These are phyloP conservation scores for Allium cepa DNA, from an alignment of 106 monocot genomes.

Conservation along the genomic window DNA sequence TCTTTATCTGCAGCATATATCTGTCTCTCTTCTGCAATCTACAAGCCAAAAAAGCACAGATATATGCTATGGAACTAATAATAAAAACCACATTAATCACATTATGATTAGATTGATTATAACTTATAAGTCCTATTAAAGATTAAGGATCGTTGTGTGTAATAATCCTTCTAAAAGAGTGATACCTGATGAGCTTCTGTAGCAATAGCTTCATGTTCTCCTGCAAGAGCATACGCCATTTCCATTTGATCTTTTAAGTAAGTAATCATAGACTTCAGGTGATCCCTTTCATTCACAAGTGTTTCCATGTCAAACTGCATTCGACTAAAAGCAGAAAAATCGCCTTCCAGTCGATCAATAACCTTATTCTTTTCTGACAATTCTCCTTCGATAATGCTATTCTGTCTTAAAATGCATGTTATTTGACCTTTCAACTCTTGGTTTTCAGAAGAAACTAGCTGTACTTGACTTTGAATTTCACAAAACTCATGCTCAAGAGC, in stretches of 20 bases:
- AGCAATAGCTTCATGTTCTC: slow-evolving; percentile 88
- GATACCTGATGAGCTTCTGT: slow-evolving; percentile 68
- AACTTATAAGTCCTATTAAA: too few species aligned
- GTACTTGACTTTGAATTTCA: slow-evolving; percentile 18
- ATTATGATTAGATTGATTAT: too few species aligned
- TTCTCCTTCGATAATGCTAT: slow-evolving; percentile 31
- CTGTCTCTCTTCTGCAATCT: slow-evolving; percentile 70
- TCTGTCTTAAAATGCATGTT: slow-evolving; percentile 20
- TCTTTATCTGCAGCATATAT: slow-evolving; percentile 72
- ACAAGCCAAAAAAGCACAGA: slow-evolving; percentile 1
- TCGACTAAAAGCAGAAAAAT: slow-evolving; percentile 35
- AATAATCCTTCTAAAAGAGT: neutral
- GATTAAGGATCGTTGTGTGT: too few species aligned
- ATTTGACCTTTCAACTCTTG: slow-evolving; percentile 34
- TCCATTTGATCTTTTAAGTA: slow-evolving; percentile 57
- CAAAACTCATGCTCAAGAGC: slow-evolving; percentile 28
- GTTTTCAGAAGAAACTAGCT: slow-evolving; percentile 40
- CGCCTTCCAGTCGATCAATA: slow-evolving; percentile 38
- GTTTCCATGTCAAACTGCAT: slow-evolving; percentile 31
- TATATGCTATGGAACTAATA: neutral
- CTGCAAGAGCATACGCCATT: slow-evolving; percentile 66
- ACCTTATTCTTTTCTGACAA: slow-evolving; percentile 25
- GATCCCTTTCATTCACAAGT: slow-evolving; percentile 32
- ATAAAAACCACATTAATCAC: too few species aligned
- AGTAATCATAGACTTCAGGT: slow-evolving; percentile 24